Base-by-base conservation (phyloP, 108 stramenopile species). In the Skeletonema marinoi region DNA sequence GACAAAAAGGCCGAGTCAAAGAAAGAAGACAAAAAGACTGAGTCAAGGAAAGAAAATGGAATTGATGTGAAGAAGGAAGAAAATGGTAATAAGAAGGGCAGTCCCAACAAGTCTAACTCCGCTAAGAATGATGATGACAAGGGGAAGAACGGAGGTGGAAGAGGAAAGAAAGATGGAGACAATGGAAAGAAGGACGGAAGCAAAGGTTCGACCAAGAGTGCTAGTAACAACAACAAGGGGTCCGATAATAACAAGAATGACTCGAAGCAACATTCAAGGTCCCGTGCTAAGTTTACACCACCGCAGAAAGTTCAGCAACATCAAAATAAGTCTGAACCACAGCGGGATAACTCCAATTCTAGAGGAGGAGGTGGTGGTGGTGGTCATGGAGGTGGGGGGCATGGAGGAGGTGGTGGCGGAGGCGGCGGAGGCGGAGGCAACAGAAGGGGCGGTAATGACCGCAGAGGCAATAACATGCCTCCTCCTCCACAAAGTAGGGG, bases 211-310 rank as follows among this genome's bases (percentile, higher is more conserved):
- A 38, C 46, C 12, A 70, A 44, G 6, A 44, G 29, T 21, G 70
- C 32, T 63, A 25, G 66, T 46, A 75, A 38, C 41, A 68, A 75
- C 60, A 79, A 19, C 68, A 48, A 68, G 46, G 50, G 46, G 25
- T 54, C 68, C 17, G 44, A 29, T 30, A 39, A 39, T 39, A 61
- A 60, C 8, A 71, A 61, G 41, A 60, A 61, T 60, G 60, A 61
- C 21, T 29, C 62, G 14, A 42, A 38, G 39, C 13, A 54, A 71
- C 41, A 59, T 13, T 25, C 60, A 71, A 21, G 38, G 16, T 25
- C 60, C 17, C 60, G 60, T 42, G 58, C 70, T 6, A 71, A 71
- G 44, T 71, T 71, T 10, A 71, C 70, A 11, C 70, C 70, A 41
- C 70, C 70, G 17, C 70, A 71, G 30, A 71, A 71, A 61, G 36